These are phyloP conservation scores for Fusarium scirpi DNA, from an alignment of 2,329 filamentous ascomycete genomes.

Conservation along the genomic window DNA sequence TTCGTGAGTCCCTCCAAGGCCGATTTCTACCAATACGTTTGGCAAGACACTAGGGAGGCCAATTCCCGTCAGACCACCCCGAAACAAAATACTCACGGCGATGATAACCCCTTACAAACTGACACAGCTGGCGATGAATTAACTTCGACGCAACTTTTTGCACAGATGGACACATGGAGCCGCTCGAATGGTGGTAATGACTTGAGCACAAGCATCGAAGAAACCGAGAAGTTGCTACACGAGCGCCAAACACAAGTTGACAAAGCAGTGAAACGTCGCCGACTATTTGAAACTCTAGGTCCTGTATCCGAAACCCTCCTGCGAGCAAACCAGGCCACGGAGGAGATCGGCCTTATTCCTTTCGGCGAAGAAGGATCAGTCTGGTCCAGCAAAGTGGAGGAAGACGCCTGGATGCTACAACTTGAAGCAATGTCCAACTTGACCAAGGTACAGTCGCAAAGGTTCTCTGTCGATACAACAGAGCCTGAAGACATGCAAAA, in stretches of 20 bases:
- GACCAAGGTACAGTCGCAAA: background rate
- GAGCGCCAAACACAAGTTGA: background rate
- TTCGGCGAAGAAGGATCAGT: background rate
- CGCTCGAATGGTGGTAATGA: background rate
- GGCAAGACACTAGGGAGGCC: background rate
- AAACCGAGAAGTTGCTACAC: background rate
- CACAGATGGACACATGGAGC: background rate
- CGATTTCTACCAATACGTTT: background rate
- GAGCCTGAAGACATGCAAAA: fast-evolving
- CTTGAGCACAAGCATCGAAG: background rate
- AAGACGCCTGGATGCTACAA: background rate
- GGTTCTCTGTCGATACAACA: fast-evolving
- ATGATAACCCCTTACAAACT: background rate
- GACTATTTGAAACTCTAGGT: background rate
- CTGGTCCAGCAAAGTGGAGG: background rate
- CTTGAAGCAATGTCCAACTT: background rate
- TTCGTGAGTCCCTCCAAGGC: background rate
- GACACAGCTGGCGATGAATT: background rate
- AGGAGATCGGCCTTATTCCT: fast-evolving
- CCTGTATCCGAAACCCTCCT: background rate
- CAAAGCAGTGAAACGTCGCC: background rate
- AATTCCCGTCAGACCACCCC: background rate
- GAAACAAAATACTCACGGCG: background rate
- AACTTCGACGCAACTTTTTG: background rate
- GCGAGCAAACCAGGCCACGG: fast-evolving